phyloP scores from a whole-genome alignment of 1,284 basidiomycete genomes.

The Volvariella surrecta region DNA sequence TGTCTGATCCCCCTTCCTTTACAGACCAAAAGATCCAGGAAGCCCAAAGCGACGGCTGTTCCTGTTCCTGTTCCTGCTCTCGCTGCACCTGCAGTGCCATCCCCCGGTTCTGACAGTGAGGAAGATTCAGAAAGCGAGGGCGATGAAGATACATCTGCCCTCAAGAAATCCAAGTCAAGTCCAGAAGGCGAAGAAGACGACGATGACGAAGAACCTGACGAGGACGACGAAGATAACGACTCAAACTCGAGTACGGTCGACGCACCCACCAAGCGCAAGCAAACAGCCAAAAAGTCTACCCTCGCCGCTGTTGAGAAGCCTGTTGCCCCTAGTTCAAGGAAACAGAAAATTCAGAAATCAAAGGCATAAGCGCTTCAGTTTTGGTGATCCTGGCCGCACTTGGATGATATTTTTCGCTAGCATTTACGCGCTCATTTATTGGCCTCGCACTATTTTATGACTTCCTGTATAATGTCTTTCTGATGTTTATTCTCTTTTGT shows the following conservation, averaged over 20 bases:
- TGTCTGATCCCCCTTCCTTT: background rate
- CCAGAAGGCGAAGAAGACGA: slow-evolving; percentile 17
- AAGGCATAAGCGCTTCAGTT: background rate
- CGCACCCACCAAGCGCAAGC: background rate
- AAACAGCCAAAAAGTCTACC: background rate
- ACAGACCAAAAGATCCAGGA: slow-evolving; percentile 16
- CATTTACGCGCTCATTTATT: no score
- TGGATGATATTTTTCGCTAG: background rate
- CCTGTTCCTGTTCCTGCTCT: slow-evolving; percentile 16
- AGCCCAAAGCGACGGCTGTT: slow-evolving; percentile 19
- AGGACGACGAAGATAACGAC: slow-evolving; percentile 12
- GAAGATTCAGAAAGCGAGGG: slow-evolving; percentile 16
- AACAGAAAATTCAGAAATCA: no score
- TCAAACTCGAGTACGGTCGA: slow-evolving; percentile 17
- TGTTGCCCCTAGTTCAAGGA: no score
- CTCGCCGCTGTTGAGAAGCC: no score
- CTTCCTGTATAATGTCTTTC: background rate
- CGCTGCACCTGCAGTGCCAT: slow-evolving; percentile 11
- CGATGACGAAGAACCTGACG: slow-evolving; percentile 19
- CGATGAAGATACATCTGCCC: slow-evolving; percentile 18
- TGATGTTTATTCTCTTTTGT: slow-evolving; percentile 4
- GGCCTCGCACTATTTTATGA: no score
- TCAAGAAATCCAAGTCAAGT: background rate
- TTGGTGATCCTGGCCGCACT: background rate
- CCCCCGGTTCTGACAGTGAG: slow-evolving; percentile 16